Base-by-base conservation (phyloP, 768 basidiomycete genomes). In the Xanthoconium stramineum region DNA sequence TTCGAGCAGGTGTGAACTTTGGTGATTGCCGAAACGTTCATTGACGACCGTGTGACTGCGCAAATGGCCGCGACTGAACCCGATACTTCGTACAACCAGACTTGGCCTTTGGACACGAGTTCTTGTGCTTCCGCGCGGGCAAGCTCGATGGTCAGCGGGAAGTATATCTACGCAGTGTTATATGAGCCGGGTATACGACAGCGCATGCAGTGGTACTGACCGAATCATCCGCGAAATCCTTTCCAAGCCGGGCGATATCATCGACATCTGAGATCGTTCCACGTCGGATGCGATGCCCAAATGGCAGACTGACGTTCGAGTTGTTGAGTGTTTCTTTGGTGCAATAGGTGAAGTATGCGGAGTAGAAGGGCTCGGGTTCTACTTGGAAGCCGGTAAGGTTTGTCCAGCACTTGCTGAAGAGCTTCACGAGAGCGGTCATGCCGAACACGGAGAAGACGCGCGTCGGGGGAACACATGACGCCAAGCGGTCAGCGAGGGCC, bases 401-500 rank as follows among this genome's bases (percentile, higher is more conserved):
- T n/a, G 78, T 60, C 82, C 83, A 83, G 32, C 59, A 58, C 47
- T 66, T 68, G 39, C 75, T 64, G 56, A 84, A 83, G 7, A 73
- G 54, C 60, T 72, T 74, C 51, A 76, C 74, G 17, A 82, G 69
- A 11, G 59, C 37, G 0, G 74, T 70, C 59, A 72, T 70, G 36
- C 80, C 80, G 60, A 82, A 83, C 38, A 83, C 68, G 48, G 82
- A 77, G 66, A 79, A 83, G 42, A 82, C 78, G 50, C 81, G 80
- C 49, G 72, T 71, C 0, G 71, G 69, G 2, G 73, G 70, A 13
- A 81, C 73, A 47, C 72, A 74, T 28, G 55, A 64, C 11, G 57
- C 60, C 38, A 83, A 65, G 59, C 73, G 71, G 24, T 72, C 70
- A 7, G 71, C 70, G 17, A 83, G 65, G 51, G 68, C 66, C 36